These are phyloP conservation scores for Arachis stenosperma DNA, from an alignment of 306 rosid species.

Conservation along the genomic window DNA sequence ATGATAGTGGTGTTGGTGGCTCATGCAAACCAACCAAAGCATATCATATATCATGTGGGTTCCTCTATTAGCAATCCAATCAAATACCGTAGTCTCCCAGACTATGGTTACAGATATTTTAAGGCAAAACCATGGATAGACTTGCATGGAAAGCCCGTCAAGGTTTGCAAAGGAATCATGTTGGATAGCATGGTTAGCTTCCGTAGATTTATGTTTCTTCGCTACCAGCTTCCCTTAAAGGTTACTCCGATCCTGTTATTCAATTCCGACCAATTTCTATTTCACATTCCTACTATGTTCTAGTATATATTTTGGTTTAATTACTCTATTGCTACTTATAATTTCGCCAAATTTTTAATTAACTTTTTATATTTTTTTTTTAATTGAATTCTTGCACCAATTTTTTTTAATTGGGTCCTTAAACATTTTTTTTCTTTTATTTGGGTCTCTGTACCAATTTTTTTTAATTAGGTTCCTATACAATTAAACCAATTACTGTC, in stretches of 20 bases:
- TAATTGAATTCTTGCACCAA: no score
- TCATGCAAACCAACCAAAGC: constrained; percentile 50
- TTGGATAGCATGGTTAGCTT: constrained; percentile 59
- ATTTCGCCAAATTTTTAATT: no score
- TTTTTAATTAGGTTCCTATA: no score
- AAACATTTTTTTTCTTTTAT: no score
- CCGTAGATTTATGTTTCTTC: constrained; percentile 58
- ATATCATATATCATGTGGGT: constrained; percentile 68
- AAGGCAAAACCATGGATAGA: constrained; percentile 58
- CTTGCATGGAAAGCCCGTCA: constrained; percentile 62
- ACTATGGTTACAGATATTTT: constrained; percentile 50
- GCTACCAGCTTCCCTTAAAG: constrained; percentile 65
- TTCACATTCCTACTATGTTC: no score
- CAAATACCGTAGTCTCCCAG: constrained; percentile 39
- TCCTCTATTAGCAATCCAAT: constrained; percentile 62
- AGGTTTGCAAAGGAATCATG: constrained; percentile 46
- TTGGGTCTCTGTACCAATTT: no score
- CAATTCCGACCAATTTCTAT: no score
- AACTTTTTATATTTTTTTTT: no score
- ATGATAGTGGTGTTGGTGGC: constrained; percentile 57
- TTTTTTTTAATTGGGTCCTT: no score
- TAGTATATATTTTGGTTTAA: no score
- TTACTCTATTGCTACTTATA: no score
- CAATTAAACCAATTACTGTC: no score
- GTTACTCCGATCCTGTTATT: constrained; percentile 23